phyloP scores from a whole-genome alignment of 1,284 basidiomycete species.

The Cerioporus squamosus region DNA sequence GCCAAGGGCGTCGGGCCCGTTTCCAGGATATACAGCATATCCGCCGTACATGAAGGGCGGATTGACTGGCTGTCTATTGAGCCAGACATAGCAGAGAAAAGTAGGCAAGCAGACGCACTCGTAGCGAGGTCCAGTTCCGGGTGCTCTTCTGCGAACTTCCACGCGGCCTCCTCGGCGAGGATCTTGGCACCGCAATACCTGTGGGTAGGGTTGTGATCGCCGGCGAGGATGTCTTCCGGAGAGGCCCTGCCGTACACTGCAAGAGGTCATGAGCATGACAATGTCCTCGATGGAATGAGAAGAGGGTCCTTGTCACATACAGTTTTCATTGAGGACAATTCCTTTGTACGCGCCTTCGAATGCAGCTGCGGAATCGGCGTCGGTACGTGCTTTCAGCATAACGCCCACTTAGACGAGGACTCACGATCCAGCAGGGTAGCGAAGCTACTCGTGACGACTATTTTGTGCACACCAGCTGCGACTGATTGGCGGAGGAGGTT shows the following conservation, averaged over 20 bases:
- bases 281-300: no score
- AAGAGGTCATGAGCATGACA: no score
- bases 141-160: constrained; percentile 31
- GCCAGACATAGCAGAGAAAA: no score
- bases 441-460: constrained; percentile 30
- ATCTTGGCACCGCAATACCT: constrained; percentile 27
- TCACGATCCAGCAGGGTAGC: constrained; percentile 9
- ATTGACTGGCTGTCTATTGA: no score
- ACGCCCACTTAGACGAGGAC: neutral
- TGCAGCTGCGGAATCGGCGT: neutral
- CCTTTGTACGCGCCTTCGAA: neutral
- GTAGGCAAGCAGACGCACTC: constrained; percentile 12
- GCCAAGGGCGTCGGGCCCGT: no score
- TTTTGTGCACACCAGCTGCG: constrained; percentile 32
- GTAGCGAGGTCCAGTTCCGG: constrained; percentile 29
- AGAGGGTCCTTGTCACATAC: neutral
- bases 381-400: no score
- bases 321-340: constrained; percentile 1
- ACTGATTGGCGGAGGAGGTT: constrained; percentile 34
- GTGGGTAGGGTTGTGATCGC: constrained; percentile 4
- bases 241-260: constrained; percentile 26
- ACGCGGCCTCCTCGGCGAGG: constrained; percentile 28
- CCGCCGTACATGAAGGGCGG: no score
- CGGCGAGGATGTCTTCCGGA: constrained; percentile 20
- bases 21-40: no score